Conservation (phyloP, 2,329 filamentous ascomycete species). For the Microdochium trichocladiopsis region DNA sequence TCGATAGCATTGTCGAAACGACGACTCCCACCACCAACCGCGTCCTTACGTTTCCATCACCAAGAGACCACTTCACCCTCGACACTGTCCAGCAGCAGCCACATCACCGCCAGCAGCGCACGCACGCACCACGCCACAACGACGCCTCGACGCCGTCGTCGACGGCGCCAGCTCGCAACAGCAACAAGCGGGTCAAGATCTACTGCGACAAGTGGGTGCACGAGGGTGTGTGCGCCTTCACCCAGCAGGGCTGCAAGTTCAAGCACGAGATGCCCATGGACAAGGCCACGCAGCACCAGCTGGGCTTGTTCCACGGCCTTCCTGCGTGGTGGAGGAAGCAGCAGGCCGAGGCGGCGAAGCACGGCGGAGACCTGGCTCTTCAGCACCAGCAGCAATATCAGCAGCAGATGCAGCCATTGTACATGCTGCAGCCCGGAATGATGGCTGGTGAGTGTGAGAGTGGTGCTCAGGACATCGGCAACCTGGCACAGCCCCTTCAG, state of each 20-base stretch:
- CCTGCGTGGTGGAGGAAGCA: conserved; percentile 53
- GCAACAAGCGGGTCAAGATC: conserved; percentile 41
- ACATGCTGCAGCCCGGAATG: background rate
- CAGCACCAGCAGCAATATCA: background rate
- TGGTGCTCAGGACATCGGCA: no score
- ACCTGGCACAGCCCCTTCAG: background rate
- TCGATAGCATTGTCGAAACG: conserved; percentile 28
- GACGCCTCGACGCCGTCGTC: conserved; percentile 9
- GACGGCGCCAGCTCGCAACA: background rate
- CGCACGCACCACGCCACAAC: conserved; percentile 3
- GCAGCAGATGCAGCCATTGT: background rate
- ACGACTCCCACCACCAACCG: conserved; percentile 10
- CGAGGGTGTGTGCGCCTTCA: conserved; percentile 77
- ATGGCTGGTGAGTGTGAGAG: no score
- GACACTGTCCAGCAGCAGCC: background rate
- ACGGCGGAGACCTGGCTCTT: background rate
- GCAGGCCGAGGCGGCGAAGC: conserved; percentile 19
- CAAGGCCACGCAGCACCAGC: conserved; percentile 52
- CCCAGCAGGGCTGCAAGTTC: conserved; percentile 79
- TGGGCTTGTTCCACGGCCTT: conserved; percentile 65
- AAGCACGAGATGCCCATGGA: conserved; percentile 86
- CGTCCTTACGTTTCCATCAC: background rate
- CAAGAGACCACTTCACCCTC: background rate
- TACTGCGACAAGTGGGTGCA: conserved; percentile 91
- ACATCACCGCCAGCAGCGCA: conserved; percentile 1